Evolutionary conservation across 1,284 basidiomycete species (phyloP).

Genomic region (Melampsora americana): DNA sequence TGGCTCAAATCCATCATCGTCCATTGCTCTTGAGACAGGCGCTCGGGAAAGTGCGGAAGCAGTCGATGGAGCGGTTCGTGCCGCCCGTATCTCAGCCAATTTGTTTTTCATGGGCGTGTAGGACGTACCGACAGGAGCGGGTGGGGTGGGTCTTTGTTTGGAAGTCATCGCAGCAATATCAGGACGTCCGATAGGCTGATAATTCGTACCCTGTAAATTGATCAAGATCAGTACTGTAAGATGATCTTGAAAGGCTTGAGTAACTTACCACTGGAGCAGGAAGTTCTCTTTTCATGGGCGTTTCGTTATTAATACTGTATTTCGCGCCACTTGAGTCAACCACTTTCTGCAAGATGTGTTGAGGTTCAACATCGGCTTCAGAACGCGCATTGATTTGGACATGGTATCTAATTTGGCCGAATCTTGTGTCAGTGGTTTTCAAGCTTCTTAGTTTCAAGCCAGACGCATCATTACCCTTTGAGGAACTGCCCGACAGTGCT

Average conservation of each 20-base stretch:
- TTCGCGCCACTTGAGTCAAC: conserved; percentile 88
- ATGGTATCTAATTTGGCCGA: conserved; percentile 60
- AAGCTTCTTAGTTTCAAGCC: not conserved
- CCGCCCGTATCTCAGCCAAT: conserved; percentile 53
- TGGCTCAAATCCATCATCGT: conserved; percentile 23
- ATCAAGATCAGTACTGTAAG: conserved; percentile 44
- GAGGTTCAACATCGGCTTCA: conserved; percentile 77
- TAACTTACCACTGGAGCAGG: conserved; percentile 59
- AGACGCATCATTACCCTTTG: conserved; percentile 58
- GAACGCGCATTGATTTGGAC: conserved; percentile 87
- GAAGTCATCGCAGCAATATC: conserved; percentile 49
- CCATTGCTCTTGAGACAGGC: not conserved
- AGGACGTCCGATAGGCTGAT: conserved; percentile 53
- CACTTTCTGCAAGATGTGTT: conserved; percentile 77
- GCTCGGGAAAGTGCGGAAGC: conserved; percentile 49
- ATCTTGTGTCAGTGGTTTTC: not conserved
- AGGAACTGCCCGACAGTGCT: conserved; percentile 77
- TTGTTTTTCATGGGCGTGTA: conserved; percentile 54
- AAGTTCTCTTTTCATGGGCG: conserved; percentile 49
- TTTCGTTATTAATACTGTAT: conserved; percentile 67
- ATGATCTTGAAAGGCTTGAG: conserved; percentile 66
- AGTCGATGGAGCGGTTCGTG: conserved; percentile 49
- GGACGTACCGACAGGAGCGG: conserved; percentile 50
- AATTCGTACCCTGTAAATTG: conserved; percentile 49
- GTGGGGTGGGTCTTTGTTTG: conserved; percentile 43